These are phyloP conservation scores for Paramarasmius palmivorus DNA, from an alignment of 1,284 basidiomycete species.

Conservation along the genomic window DNA sequence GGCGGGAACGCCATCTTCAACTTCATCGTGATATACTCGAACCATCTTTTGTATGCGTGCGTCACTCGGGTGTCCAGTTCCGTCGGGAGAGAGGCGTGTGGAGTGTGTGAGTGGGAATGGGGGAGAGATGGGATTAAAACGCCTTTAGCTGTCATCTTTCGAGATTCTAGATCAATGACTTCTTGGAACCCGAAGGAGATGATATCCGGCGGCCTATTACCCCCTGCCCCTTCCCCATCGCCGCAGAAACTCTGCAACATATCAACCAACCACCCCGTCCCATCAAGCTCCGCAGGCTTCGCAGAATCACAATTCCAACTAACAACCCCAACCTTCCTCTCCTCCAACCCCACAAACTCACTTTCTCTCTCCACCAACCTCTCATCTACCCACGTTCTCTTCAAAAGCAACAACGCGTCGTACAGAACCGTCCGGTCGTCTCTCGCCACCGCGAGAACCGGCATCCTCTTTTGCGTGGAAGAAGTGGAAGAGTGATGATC, in stretches of 20 bases:
- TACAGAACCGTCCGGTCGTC: slow-evolving; percentile 81
- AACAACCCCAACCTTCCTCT: slow-evolving; percentile 79
- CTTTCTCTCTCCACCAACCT: slow-evolving; percentile 76
- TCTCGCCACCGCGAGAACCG: slow-evolving; percentile 77
- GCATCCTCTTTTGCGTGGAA: slow-evolving; percentile 59
- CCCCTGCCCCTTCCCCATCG: slow-evolving; percentile 49
- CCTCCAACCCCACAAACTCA: slow-evolving; percentile 79
- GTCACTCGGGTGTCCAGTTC: too few relatives aligned
- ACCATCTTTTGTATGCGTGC: slow-evolving; percentile 85
- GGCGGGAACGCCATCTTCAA: slow-evolving; percentile 71
- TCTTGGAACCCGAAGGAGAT: slow-evolving; percentile 96
- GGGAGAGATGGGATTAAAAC: too few relatives aligned
- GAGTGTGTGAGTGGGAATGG: too few relatives aligned
- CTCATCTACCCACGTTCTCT: slow-evolving; percentile 86
- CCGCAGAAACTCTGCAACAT: slow-evolving; percentile 75
- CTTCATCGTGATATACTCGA: slow-evolving; percentile 76
- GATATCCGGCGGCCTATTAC: slow-evolving; percentile 88
- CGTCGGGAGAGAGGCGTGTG: too few relatives aligned
- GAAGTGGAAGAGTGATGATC: too few relatives aligned
- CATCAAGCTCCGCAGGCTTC: slow-evolving; percentile 73
- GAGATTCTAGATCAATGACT: slow-evolving; percentile 90
- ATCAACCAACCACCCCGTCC: slow-evolving; percentile 61
- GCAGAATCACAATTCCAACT: slow-evolving; percentile 95
- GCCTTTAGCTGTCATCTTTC: slow-evolving; percentile 89
- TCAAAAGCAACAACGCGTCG: slow-evolving; percentile 92